A percentile compares a stretch with the other conserved stretches of the same genome.
Conservation (phyloP, 2,329 filamentous ascomycete genomes). For the Myriosclerotinia curreyana region DNA sequence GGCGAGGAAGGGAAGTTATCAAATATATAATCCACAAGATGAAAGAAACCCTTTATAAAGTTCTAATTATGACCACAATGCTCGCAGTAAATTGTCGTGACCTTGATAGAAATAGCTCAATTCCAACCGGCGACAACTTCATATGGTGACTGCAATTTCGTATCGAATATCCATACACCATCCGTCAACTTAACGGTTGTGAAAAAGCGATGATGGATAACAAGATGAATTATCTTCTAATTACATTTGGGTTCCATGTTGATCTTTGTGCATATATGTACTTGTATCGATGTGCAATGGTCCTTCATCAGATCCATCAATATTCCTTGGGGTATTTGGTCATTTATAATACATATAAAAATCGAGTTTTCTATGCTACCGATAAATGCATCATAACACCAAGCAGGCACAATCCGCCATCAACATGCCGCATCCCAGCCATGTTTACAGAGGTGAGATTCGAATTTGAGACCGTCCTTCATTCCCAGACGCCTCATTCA, state of each 20-base stretch:
- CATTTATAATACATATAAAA: conserved; percentile 4
- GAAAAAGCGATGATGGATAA: not conserved
- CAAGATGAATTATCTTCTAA: not conserved
- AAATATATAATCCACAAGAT: too few species aligned
- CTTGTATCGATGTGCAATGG: not conserved
- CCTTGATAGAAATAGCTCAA: not conserved
- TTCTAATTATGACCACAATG: too few species aligned
- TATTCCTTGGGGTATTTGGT: not conserved
- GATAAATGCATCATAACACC: conserved; percentile 9
- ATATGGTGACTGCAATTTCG: not conserved
- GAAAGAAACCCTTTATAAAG: too few species aligned
- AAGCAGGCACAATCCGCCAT: not conserved
- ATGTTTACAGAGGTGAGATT: conserved; percentile 17
- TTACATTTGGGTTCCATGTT: not conserved
- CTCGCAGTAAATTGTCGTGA: too few species aligned
- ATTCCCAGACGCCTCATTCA: conserved; percentile 14
- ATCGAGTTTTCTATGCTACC: not conserved
- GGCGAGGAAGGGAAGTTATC: too few species aligned
- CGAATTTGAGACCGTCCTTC: conserved; percentile 5
- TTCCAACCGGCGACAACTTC: not conserved
- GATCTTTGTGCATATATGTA: not conserved
- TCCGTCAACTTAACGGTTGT: not conserved
- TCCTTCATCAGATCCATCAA: not conserved
- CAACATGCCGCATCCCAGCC: not conserved
- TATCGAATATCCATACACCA: not conserved